A percentile compares a stretch with the other conserved stretches of the same genome.
phyloP scores from a whole-genome alignment of 208 protist genomes.

The Pavlovales sp. region DNA sequence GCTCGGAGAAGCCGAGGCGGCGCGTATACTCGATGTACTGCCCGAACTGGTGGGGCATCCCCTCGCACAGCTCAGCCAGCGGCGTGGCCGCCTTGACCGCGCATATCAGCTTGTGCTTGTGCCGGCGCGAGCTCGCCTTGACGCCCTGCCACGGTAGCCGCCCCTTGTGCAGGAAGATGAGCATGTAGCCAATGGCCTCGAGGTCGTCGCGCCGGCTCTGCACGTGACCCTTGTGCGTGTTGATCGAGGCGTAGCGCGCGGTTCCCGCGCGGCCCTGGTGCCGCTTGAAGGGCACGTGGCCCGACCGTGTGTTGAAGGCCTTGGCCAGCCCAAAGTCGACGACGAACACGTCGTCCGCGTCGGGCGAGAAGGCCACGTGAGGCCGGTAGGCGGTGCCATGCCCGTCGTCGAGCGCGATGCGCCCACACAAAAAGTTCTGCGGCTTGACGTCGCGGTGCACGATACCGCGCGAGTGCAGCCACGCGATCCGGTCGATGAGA shows the following conservation, averaged over 20 bases:
- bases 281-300: neutral
- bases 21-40: conserved; percentile 22
- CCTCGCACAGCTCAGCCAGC: conserved; percentile 30
- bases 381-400: neutral
- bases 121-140: neutral
- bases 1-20: conserved; percentile 30
- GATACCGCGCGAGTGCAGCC: neutral
- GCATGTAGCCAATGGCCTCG: conserved; percentile 40
- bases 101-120: conserved; percentile 30
- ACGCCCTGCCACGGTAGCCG: conserved; percentile 49
- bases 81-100: conserved; percentile 30
- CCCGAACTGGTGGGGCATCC: conserved; percentile 25
- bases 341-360: neutral
- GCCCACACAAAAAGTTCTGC: neutral
- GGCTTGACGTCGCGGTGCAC: neutral
- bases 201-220: conserved; percentile 49
- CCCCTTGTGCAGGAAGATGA: conserved; percentile 41
- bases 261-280: conserved; percentile 27
- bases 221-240: conserved; percentile 35
- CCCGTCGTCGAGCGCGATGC: neutral
- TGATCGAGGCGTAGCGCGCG: conserved; percentile 48
- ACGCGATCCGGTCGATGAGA: neutral
- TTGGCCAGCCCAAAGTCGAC: neutral
- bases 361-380: neutral
- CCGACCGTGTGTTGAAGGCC: neutral